These are phyloP conservation scores for Melocanna baccifera DNA, from an alignment of 176 grass and related monocot genomes.

Conservation along the genomic window DNA sequence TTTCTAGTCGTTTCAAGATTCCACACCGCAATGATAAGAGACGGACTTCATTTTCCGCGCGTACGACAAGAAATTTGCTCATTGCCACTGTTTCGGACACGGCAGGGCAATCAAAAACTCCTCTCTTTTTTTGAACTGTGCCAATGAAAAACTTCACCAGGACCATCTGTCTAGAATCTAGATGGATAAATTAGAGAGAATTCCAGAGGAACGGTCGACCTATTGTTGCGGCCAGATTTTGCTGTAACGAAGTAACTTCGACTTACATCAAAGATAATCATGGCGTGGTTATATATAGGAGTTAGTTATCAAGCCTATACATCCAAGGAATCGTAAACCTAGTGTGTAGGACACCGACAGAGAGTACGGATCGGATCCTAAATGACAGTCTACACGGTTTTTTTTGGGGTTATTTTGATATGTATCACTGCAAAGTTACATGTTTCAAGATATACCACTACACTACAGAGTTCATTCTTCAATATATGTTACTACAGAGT, in stretches of 20 bases:
- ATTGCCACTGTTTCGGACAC: neutral
- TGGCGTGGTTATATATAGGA: neutral
- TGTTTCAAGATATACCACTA: no score
- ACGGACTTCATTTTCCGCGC: neutral
- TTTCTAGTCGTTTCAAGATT: constrained; percentile 7
- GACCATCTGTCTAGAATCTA: neutral
- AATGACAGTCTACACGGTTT: neutral
- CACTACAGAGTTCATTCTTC: no score
- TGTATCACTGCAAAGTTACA: no score
- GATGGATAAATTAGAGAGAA: neutral
- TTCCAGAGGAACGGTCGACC: neutral
- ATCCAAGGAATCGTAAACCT: no score
- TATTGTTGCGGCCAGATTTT: no score
- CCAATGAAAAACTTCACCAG: neutral
- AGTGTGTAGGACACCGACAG: no score
- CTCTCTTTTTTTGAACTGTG: neutral
- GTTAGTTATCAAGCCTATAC: neutral
- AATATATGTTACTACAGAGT: no score
- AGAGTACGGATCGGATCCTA: no score
- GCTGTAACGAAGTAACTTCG: neutral
- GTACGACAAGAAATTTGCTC: neutral
- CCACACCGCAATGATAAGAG: neutral
- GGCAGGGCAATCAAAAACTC: neutral
- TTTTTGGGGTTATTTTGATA: no score
- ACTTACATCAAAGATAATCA: neutral